These are phyloP conservation scores for Nematocida sp. DNA, from an alignment of 371 early-diverging fungal species.

Conservation along the genomic window DNA sequence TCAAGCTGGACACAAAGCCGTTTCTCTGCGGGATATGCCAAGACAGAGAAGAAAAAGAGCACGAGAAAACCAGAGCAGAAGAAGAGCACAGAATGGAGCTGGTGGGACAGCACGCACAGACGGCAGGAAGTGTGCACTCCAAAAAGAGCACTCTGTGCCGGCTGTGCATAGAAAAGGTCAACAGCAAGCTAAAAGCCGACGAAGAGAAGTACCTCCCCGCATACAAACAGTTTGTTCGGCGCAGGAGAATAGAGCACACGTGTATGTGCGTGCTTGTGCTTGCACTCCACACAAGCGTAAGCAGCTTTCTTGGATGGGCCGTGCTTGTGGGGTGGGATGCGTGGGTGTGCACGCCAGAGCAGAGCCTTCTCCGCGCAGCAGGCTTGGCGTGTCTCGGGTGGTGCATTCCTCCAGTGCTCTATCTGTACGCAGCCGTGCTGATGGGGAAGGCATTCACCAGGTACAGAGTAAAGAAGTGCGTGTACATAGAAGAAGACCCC, in stretches of 20 bases:
- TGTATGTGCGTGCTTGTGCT: background rate
- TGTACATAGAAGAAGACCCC: background rate
- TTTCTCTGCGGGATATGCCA: conserved; percentile 30
- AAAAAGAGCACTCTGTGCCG: background rate
- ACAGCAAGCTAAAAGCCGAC: conserved; percentile 26
- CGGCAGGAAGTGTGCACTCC: background rate
- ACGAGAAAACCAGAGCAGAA: conserved; percentile 13
- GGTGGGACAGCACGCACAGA: background rate
- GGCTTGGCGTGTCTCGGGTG: no score
- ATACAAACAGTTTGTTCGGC: background rate
- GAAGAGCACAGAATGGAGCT: conserved; percentile 34
- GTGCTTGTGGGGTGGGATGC: no score
- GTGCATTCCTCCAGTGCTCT: no score
- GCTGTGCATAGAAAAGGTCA: conserved; percentile 23
- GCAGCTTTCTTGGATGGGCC: no score
- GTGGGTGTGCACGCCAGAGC: no score
- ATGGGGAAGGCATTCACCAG: background rate
- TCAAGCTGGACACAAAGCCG: background rate
- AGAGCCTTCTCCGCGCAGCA: no score
- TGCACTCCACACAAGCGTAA: no score
- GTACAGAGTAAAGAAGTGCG: background rate
- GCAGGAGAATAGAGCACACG: background rate
- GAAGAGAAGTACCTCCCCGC: background rate
- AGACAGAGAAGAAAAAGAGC: conserved; percentile 22
- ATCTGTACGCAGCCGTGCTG: no score